Percentiles rank a stretch among this genome's conserved stretches.
Evolutionary conservation across 2,329 filamentous ascomycete genomes (phyloP).

Genomic region (Scolecobasidium constrictum): DNA sequence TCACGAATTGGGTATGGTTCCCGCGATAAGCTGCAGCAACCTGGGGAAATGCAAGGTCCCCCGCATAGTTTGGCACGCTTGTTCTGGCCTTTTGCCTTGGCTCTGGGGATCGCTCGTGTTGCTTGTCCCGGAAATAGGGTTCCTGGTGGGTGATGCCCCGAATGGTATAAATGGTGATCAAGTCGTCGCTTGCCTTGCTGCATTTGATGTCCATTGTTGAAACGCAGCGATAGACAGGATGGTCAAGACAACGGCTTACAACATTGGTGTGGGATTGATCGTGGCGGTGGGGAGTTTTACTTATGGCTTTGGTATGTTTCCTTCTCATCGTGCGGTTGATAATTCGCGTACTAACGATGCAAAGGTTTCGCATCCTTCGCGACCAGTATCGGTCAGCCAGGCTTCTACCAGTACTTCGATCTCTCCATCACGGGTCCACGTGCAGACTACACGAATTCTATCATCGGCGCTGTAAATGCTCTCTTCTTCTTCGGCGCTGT

Average conservation of each 20-base stretch:
- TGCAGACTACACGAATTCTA: background rate
- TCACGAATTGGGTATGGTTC: no score
- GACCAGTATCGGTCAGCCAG: slow-evolving; percentile 4
- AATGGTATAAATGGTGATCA: no score
- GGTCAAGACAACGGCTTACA: slow-evolving; percentile 17
- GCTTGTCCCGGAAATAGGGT: no score
- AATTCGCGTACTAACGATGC: background rate
- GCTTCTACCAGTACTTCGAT: slow-evolving; percentile 7
- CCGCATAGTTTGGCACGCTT: no score
- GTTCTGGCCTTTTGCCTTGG: no score
- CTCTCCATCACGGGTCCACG: slow-evolving; percentile 10
- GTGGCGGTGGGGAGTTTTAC: slow-evolving; percentile 4
- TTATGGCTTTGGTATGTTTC: slow-evolving; percentile 11
- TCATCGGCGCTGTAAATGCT: slow-evolving; percentile 6
- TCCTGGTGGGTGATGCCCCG: no score
- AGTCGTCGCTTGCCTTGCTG: no score
- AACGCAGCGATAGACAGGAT: no score
- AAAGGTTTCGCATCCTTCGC: background rate
- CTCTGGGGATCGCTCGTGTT: no score
- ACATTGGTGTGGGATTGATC: slow-evolving; percentile 16
- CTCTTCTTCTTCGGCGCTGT: slow-evolving; percentile 5
- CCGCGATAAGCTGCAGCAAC: no score
- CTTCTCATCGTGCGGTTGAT: background rate
- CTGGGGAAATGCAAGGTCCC: no score
- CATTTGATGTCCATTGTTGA: no score